Evolutionary conservation across 768 basidiomycete species (phyloP), one percentile per base, ranked within the genome.

Genomic region (Amanita muscaria): DNA sequence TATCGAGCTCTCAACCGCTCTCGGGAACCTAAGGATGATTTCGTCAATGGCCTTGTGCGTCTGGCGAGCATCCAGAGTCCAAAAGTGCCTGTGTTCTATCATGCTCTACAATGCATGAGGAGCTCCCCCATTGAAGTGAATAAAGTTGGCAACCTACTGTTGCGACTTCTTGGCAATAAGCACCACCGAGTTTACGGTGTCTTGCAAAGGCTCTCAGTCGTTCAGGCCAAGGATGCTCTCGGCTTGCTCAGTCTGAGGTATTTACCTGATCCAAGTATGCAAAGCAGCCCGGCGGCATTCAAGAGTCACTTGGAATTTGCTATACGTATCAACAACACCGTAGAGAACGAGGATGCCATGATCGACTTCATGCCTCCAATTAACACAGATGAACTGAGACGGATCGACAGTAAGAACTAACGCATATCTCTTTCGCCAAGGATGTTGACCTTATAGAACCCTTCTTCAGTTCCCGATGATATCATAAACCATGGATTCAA

Each of bases 271-370:
- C 38, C 38, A 15, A n/a, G 22, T n/a, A 25, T 24, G 10, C 38
- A 15, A 24, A 11, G 16, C 15, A 25, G 38, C 4, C 23, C 38
- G 14, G 38, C 23, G 22, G 23, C n/a, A 7, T 24, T 40, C 38
- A 22, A 40, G 21, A 40, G 38, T 25, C n/a, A 40, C 12, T 27
- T 8, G 24, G 38, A 40, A 40, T n/a, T 40, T 9, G 38, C 38
- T 5, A 25, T 40, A 23, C 38, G 38, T 3, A 40, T 40, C 2
- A 40, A 40, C n/a, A 40, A 40, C 24, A 40, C 38, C 23, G 38
- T 24, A 8, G 6, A 10, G 23, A 15, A 40, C 23, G 38, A 40
- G 12, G 23, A 40, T 15, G n/a, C 14, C 15, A 23, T 40, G 9
- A 24, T 40, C 9, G 38, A 40, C 7, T 40, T 40, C 23, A 23